Evolutionary conservation across 441 rosid species (phyloP), one percentile per base, ranked within the genome.

Genomic region (Mallotus japonicus): DNA sequence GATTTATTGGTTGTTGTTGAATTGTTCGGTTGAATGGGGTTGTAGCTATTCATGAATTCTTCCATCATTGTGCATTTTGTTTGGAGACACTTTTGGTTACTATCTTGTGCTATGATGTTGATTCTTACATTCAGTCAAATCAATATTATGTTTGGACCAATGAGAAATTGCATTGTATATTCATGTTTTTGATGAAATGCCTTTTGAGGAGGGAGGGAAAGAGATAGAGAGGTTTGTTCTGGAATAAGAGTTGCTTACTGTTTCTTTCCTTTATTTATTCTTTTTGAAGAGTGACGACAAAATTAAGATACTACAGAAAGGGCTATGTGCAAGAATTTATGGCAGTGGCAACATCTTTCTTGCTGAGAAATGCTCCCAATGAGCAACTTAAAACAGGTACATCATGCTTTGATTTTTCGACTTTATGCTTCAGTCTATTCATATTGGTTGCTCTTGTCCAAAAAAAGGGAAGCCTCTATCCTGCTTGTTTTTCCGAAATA

Each of bases 331-430:
- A 72, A 80, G 92, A 89, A 69, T 83, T 89, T 71, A 87, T 91
- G 93, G 93, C 97, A 71, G 91, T 81, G 69, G 85, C 95, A 62
- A 84, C 86, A 71, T 90, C 99, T 76, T 90, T 90, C 86, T 82
- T 93, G 90, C 88, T 95, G 82, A 90, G 99, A 85, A 91, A 84
- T 79, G 88, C 97, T 67, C 79, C 85, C 28, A 69, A 78, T 60
- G 87, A 84, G 74, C 88, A 89, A 71, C 89, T 85, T 73, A 82
- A 60, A 75, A 80, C 75, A 90, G 97, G 99, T 92, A 82, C 74
- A 19, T 49, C 37, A 58, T 65, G 28, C 28, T 64, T 40, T 59
- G 40, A 14, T 71, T 47, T 61, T 67, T 40, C n/a, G 42, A 44
- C 34, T 46, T 28, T 16, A 19, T 32, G 37, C 28, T 15, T 54